These are phyloP conservation scores for Crithidia brevicula DNA, from an alignment of 208 protist species.

Conservation along the genomic window DNA sequence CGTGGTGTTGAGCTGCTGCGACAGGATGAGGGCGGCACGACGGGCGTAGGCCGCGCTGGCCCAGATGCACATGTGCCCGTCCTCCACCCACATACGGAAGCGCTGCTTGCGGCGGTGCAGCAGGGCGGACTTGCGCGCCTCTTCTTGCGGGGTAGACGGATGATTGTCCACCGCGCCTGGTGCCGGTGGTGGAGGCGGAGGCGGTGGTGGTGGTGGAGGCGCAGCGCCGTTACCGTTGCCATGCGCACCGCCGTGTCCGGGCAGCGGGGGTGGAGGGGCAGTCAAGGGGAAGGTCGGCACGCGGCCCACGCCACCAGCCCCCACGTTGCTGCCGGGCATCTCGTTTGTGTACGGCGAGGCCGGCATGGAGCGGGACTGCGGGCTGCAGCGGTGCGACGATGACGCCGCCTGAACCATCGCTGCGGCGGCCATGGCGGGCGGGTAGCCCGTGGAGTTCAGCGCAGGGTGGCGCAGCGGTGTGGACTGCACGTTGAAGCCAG, in stretches of 20 bases:
- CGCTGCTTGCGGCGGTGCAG: conserved; percentile 57
- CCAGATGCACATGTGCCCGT: conserved; percentile 74
- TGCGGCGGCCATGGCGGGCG: conserved; percentile 22
- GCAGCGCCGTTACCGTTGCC: neutral
- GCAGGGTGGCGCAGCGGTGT: conserved; percentile 50
- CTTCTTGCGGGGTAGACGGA: neutral
- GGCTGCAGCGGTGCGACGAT: conserved; percentile 7
- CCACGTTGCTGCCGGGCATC: neutral
- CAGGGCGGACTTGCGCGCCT: conserved; percentile 22
- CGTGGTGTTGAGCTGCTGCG: conserved; percentile 70
- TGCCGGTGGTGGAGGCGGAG: conserved; percentile 5
- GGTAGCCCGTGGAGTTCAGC: conserved; percentile 37
- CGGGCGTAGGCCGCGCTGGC: conserved; percentile 75
- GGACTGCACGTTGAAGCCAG: conserved; percentile 73
- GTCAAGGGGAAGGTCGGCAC: conserved; percentile 16
- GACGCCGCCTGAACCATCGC: conserved; percentile 9
- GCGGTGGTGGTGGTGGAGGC: conserved; percentile 2
- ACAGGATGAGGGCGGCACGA: conserved; percentile 68
- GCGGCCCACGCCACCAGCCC: conserved; percentile 8
- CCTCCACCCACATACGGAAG: conserved; percentile 81
- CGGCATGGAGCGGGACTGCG: conserved; percentile 8
- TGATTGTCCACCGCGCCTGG: neutral
- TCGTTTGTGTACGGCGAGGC: conserved; percentile 4
- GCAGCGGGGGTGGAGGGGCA: conserved; percentile 17
- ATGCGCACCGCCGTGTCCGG: neutral